Evolutionary conservation across 345 rosid genomes (phyloP), one percentile per base, ranked within the genome.

Genomic region (Acer campestre): DNA sequence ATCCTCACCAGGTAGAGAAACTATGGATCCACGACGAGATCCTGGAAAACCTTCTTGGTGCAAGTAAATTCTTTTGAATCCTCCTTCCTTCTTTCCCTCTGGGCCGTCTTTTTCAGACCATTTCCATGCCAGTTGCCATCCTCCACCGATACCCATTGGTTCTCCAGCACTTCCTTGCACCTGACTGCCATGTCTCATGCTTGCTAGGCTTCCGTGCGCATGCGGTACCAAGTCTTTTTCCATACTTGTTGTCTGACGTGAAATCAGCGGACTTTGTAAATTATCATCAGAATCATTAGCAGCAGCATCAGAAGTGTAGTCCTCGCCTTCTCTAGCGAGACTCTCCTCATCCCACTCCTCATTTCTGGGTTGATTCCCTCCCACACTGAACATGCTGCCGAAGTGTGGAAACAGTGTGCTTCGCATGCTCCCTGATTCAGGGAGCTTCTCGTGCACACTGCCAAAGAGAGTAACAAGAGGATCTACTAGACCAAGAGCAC

Each of bases 71-170:
- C 99, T 85, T 75, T 90, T 88, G 63, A 92, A 96, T 10, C 91
- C 95, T 10, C 93, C 94, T 80, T 88, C 98, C 85, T 92, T 93
- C 78, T 86, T 84, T 48, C 97, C 97, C 23, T 87, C 90, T 55
- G 71, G 84, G n/a, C 85, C 91, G 71, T 91, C 97, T 79, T 82
- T 90, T 74, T 91, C 94, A 12, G 93, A 73, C 94, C 97, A 94
- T 86, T 96, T 88, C 98, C 98, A 96, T n/a, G 98, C 98, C 80
- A 96, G 85, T 81, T 96, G 98, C 99, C 99, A 96, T 49, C 97
- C 98, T 48, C 98, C 95, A 68, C 99, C 98, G 75, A 94, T 94
- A 75, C 88, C 97, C 81, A 86, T 83, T 23, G 80, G 83, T 51
- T 87, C 92, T 69, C 91, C 93, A 3, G 80, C 85, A 82, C 83